A percentile compares a stretch with the other conserved stretches of the same genome.
These are phyloP conservation scores for Pseudogymnoascus sp. DNA, from an alignment of 2,329 filamentous ascomycete species.

Conservation along the genomic window DNA sequence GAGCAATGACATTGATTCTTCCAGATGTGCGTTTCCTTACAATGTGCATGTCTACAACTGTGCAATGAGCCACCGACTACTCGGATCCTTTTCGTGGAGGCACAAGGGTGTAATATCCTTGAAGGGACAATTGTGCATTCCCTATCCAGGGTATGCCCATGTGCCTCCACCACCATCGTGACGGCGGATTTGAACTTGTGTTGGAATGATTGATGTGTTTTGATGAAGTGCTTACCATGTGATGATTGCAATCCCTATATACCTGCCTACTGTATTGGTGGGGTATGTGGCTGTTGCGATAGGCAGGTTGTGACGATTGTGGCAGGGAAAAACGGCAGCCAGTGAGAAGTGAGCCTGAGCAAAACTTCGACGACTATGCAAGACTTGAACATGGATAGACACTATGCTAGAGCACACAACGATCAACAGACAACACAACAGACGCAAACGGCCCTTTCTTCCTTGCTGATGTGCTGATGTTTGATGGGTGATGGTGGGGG, in stretches of 20 bases:
- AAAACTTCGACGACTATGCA: background rate
- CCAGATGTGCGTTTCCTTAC: constrained; percentile 11
- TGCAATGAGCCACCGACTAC: background rate
- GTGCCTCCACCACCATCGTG: background rate
- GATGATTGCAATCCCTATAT: background rate
- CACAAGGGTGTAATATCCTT: background rate
- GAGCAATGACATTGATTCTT: constrained; percentile 29
- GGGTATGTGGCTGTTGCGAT: background rate
- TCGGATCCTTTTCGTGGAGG: background rate
- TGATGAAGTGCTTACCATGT: background rate
- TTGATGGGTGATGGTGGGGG: background rate
- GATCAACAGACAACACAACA: background rate
- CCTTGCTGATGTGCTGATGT: background rate
- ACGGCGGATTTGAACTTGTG: background rate
- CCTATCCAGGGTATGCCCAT: background rate
- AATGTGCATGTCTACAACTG: constrained; percentile 2
- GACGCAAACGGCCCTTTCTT: background rate
- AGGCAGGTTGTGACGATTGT: background rate
- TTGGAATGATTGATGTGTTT: background rate
- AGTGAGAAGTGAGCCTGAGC: background rate
- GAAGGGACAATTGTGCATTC: background rate
- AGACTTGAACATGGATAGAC: background rate
- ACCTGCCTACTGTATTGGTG: background rate
- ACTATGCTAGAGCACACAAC: background rate
- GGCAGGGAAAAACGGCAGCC: background rate